Evolutionary conservation across 169 alveolate genomes (phyloP).

Genomic region (Cytauxzoon felis): DNA sequence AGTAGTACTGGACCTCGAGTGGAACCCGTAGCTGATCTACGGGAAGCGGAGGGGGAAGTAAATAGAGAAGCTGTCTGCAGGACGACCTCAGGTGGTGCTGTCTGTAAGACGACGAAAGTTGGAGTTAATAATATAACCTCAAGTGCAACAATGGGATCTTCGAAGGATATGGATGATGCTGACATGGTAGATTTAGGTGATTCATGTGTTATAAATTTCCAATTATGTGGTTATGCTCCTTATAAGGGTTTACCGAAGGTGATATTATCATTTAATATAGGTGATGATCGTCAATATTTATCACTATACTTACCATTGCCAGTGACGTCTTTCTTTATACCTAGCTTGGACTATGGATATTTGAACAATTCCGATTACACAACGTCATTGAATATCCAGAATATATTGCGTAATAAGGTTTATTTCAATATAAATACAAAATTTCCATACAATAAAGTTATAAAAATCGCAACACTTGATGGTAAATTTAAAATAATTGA

Average conservation of each 20-base stretch:
- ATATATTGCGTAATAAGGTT: conserved; percentile 17
- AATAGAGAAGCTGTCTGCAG: too few relatives aligned
- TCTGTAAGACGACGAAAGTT: too few relatives aligned
- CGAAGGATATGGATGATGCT: too few relatives aligned
- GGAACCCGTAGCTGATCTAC: too few relatives aligned
- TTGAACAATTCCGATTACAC: not conserved
- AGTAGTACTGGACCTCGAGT: conserved; percentile 6
- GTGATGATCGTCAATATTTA: not conserved
- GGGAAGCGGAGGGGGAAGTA: too few relatives aligned
- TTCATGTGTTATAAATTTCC: too few relatives aligned
- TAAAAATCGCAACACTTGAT: conserved; percentile 8
- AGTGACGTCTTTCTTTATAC: conserved; percentile 30
- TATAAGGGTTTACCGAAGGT: conserved; percentile 50
- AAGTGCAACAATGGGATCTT: too few relatives aligned
- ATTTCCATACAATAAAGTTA: conserved; percentile 5
- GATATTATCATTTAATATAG: not conserved
- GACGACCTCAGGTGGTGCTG: too few relatives aligned
- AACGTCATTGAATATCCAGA: not conserved
- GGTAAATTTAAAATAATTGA: conserved; percentile 3
- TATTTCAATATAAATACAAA: conserved; percentile 29
- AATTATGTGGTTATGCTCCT: conserved; percentile 33
- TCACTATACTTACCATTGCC: conserved; percentile 43
- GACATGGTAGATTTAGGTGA: too few relatives aligned
- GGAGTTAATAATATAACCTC: too few relatives aligned
- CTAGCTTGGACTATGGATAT: conserved; percentile 6